phyloP scores from a whole-genome alignment of 495 filamentous ascomycete genomes.

The Podospora conica region DNA sequence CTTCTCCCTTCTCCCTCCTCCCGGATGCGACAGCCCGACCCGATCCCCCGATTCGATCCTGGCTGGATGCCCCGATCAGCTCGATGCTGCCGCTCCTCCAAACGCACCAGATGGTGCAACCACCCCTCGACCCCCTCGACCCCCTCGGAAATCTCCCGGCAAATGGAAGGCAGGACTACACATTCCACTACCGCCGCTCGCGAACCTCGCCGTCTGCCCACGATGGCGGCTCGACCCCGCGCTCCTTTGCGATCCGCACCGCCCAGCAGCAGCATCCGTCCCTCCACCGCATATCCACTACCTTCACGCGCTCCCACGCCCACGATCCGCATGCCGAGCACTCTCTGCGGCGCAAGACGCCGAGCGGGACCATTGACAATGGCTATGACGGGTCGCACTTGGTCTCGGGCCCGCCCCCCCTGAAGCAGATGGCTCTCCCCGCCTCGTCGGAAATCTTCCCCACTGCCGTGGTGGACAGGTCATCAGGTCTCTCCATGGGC shows the following conservation, averaged over 20 bases:
- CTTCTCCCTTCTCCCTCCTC: background rate
- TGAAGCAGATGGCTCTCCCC: constrained; percentile 83
- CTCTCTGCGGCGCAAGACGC: constrained; percentile 86
- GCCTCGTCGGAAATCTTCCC: constrained; percentile 37
- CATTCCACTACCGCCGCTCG: constrained; percentile 23
- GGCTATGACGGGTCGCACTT: constrained; percentile 91
- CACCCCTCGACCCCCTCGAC: constrained; percentile 32
- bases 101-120: constrained; percentile 45
- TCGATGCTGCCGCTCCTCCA: constrained; percentile 43
- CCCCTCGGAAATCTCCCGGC: constrained; percentile 25
- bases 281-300: constrained; percentile 27
- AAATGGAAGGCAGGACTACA: constrained; percentile 28
- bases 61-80: constrained; percentile 13
- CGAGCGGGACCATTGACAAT: constrained; percentile 84
- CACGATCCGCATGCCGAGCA: constrained; percentile 54
- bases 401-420: constrained; percentile 65
- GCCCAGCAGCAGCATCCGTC: constrained; percentile 31
- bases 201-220: constrained; percentile 15
- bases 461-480: constrained; percentile 22
- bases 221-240: constrained; percentile 23
- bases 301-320: constrained; percentile 30
- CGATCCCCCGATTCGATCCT: background rate
- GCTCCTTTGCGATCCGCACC: constrained; percentile 35
- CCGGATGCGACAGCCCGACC: background rate
- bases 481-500: constrained; percentile 5